These are phyloP conservation scores for Salix arbutifolia DNA, from an alignment of 345 rosid genomes.

Conservation along the genomic window DNA sequence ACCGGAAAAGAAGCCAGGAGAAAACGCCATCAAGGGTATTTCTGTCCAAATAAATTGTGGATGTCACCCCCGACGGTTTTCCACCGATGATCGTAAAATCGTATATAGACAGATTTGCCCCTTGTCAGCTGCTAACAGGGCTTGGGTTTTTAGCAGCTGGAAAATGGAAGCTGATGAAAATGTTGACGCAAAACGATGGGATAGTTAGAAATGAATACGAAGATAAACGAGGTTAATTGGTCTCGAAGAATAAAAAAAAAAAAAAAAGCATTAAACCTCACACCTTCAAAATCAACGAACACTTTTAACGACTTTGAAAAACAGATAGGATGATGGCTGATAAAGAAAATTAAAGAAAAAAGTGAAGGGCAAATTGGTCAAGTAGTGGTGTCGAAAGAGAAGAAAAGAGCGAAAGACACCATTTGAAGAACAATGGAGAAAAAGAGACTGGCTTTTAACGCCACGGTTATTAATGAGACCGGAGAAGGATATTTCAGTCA, in stretches of 20 bases:
- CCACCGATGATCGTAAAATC: conserved; percentile 1
- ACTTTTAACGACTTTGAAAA: no score
- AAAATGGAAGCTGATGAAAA: not conserved
- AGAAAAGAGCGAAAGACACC: not conserved
- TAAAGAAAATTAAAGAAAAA: no score
- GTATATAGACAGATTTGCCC: conserved; percentile 5
- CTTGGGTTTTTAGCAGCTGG: not conserved
- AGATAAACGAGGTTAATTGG: not conserved
- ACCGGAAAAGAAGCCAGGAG: conserved; percentile 37
- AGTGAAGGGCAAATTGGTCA: no score
- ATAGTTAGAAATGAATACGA: not conserved
- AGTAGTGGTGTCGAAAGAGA: no score
- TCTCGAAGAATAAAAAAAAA: not conserved
- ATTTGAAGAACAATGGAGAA: not conserved
- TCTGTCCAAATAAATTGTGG: not conserved
- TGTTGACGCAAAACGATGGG: not conserved
- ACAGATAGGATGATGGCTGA: no score
- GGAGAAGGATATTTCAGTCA: not conserved
- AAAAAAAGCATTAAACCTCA: conserved; percentile 11
- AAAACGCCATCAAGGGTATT: conserved; percentile 33
- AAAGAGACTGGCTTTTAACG: no score
- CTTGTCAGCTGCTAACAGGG: not conserved
- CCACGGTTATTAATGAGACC: no score
- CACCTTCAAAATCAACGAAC: not conserved
- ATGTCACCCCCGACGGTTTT: not conserved